Evolutionary conservation across 1,139 yeast species (phyloP), one percentile per base, ranked within the genome.

Genomic region (Sugiyamaella novakii): DNA sequence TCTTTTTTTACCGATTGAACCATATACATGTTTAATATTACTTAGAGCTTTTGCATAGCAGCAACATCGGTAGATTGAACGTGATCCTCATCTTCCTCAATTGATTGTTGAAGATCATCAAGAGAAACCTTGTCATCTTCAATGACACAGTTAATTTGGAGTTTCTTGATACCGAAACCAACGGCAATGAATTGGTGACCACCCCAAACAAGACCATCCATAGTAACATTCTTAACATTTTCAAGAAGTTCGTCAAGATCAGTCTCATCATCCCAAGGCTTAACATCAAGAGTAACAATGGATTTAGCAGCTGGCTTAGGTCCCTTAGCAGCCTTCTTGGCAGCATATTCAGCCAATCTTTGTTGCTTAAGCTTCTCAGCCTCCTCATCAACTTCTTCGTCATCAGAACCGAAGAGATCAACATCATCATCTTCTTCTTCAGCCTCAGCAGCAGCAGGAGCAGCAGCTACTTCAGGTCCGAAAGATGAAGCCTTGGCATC

Each of bases 261-360:
- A 62, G 98, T 92, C 81, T 92, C 98, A 69, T 92, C 98, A 76
- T 92, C 98, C 98, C 98, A 92, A 77, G 97, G 98, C 85, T 92
- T 92, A 65, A 92, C 95, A 67, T 92, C 98, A 68, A 92, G 71
- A 67, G 98, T 92, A 68, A 92, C 96, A 64, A 89, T 79, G 58
- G 98, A 87, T 82, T 92, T 92, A 70, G 98, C 98, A 75, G 96
- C 96, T 68, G 97, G 88, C 82, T 88, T 88, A 68, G 98, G 88
- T 72, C 95, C 95, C 79, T 87, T 87, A 63, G 94, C 84, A 62
- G 96, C 96, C 85, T 92, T 92, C 84, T 87, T 89, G 67, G 95
- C 96, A 69, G 89, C 87, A 81, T 92, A 92, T 73, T 84, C 96
- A 71, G 96, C 97, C 68, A 92, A 77, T 84, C 98, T 89, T 81